Base-by-base conservation (phyloP, 2,329 filamentous ascomycete species). In the Harringtonia aguacate region DNA sequence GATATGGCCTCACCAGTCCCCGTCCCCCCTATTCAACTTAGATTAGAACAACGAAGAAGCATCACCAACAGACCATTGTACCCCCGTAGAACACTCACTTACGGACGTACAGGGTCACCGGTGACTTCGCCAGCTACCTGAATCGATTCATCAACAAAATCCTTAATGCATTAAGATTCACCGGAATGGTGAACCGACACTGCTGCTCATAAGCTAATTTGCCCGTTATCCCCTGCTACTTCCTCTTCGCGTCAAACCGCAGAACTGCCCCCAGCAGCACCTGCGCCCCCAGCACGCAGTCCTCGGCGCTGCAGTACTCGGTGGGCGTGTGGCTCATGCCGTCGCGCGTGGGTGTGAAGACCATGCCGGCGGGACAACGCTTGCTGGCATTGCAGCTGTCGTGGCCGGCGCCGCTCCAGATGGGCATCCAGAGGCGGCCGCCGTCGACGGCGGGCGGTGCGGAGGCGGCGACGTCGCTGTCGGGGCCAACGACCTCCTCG, bases 361-460 rank as follows among this genome's bases (percentile, higher is more conserved):
- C 61, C 63, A 66, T 66, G 18, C 56, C 55, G 8, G 61, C 61
- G 3, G 62, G 62, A 33, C 57, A 59, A 28, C 51, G 52, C 28
- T 47, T 52, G 45, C 53, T 63, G 7, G 57, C 58, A 35, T 61
- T 56, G 24, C 62, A 61, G 45, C 60, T 64, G 49, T 66, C 63
- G 35, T 65, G 63, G 4, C 60, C 59, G 3, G 63, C 63, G 18
- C 63, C 63, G 46, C 62, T 66, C 6, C 58, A 58, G 4, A 67
- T 54, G 8, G 56, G 53, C 18, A 38, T 47, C 54, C 51, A 58
- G 18, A 56, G 48, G 22, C 27, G 31, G 28, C 14, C 22, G 43
- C 47, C 22, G 27, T 22, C 30, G n/a, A 7, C 24, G 14, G 4
- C 18, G 10, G 28, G 4, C 15, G 34, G 7, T 28, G 15, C 10